phyloP scores from a whole-genome alignment of 768 basidiomycete species.

The Postia placenta region DNA sequence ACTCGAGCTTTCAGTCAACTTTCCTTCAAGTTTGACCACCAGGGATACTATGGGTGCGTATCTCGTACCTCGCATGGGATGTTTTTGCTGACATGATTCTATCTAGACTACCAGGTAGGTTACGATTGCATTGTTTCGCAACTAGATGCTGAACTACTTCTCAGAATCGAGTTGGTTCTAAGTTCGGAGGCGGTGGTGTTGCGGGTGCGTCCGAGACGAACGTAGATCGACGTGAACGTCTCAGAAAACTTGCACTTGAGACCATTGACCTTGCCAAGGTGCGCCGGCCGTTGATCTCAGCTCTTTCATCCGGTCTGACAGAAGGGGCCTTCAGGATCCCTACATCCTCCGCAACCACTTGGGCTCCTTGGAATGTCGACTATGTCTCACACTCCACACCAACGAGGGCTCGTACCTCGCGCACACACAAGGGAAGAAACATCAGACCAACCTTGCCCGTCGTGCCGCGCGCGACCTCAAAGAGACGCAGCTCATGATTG shows the following conservation, averaged over 20 bases:
- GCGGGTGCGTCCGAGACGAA: slow-evolving; percentile 94
- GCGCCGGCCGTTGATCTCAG: slow-evolving; percentile 17
- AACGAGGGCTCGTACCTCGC: slow-evolving; percentile 99
- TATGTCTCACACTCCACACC: slow-evolving; percentile 97
- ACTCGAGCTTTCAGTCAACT: neutral
- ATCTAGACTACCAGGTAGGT: slow-evolving; percentile 63
- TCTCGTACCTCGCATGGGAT: slow-evolving; percentile 12
- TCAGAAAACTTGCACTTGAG: slow-evolving; percentile 92
- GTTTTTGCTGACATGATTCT: slow-evolving; percentile 3
- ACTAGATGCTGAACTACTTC: neutral
- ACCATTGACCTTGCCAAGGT: slow-evolving; percentile 98
- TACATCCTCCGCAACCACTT: slow-evolving; percentile 99
- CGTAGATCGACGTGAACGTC: slow-evolving; percentile 89
- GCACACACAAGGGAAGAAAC: slow-evolving; percentile 99
- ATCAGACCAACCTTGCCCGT: slow-evolving; percentile 96
- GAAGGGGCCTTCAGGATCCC: slow-evolving; percentile 61
- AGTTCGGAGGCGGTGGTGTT: slow-evolving; percentile 94
- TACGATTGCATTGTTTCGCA: neutral
- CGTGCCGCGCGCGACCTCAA: slow-evolving; percentile 97
- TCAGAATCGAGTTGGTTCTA: slow-evolving; percentile 94
- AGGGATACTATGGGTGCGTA: slow-evolving; percentile 8
- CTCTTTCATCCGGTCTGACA: neutral
- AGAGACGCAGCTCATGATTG: slow-evolving; percentile 86
- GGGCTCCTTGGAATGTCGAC: slow-evolving; percentile 95
- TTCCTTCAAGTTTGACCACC: neutral